These are phyloP conservation scores for Gynandropsis gynandra DNA, from an alignment of 345 rosid genomes.

Conservation along the genomic window DNA sequence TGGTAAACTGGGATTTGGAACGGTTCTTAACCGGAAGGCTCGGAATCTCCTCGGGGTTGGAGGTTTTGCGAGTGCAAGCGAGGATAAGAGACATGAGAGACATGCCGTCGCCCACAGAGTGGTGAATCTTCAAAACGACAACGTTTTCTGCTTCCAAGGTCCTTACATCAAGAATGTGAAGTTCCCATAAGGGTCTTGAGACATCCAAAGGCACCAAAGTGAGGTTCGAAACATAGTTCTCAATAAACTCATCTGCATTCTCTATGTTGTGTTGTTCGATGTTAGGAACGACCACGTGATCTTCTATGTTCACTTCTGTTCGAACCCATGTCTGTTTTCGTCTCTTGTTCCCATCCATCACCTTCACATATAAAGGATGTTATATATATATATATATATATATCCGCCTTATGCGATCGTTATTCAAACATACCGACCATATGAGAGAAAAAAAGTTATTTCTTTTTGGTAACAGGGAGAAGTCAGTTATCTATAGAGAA, in stretches of 20 bases:
- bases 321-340: constrained; percentile 54
- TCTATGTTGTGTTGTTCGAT: constrained; percentile 33
- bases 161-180: constrained; percentile 60
- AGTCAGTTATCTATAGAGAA: no score
- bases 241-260: constrained; percentile 46
- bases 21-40: constrained; percentile 37
- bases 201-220: constrained; percentile 44
- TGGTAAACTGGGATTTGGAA: not conserved
- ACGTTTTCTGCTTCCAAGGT: constrained; percentile 62
- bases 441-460: no score
- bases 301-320: constrained; percentile 41
- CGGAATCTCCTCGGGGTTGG: constrained; percentile 53
- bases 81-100: constrained; percentile 58
- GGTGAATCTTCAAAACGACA: constrained; percentile 43
- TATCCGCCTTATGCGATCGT: no score
- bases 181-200: constrained; percentile 77
- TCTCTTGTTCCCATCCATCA: constrained; percentile 23
- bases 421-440: no score
- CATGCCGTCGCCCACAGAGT: constrained; percentile 55
- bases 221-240: constrained; percentile 55
- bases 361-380: constrained; percentile 28
- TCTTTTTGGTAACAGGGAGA: no score
- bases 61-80: constrained; percentile 47
- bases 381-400: not conserved
- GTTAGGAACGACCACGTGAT: constrained; percentile 48